Evolutionary conservation across 139 green algal species (phyloP).

Genomic region (Diplosphaera chodatii): DNA sequence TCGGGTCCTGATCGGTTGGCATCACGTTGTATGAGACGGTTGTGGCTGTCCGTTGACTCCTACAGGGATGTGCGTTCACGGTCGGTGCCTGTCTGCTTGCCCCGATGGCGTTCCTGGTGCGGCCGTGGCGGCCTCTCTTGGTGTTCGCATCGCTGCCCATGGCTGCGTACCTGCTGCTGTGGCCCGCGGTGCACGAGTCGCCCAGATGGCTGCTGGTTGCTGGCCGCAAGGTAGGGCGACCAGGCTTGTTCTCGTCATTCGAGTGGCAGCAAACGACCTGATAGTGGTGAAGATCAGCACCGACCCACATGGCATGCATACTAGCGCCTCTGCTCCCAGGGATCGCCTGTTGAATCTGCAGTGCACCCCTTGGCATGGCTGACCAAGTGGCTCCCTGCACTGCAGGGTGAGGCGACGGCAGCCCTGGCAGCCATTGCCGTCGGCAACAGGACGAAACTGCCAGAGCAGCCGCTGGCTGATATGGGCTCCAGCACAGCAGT

Average conservation of each 20-base stretch:
- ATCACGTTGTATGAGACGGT: no score
- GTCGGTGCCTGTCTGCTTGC: background rate
- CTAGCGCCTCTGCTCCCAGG: no score
- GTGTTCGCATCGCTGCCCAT: constrained; percentile 25
- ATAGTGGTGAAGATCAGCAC: no score
- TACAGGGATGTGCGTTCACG: background rate
- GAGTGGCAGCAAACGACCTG: no score
- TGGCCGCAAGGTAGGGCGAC: constrained; percentile 26
- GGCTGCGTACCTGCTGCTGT: constrained; percentile 24
- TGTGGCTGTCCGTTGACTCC: no score
- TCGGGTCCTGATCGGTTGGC: no score
- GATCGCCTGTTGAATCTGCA: no score
- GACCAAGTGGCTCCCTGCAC: no score
- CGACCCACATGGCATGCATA: no score
- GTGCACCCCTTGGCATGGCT: no score
- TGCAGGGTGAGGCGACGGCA: constrained; percentile 46
- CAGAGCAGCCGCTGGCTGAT: constrained; percentile 38
- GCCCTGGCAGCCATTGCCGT: constrained; percentile 39
- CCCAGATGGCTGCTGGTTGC: constrained; percentile 50
- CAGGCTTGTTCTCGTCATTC: no score
- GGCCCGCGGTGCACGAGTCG: constrained; percentile 39
- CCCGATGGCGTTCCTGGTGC: constrained; percentile 3
- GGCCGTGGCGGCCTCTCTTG: constrained; percentile 30
- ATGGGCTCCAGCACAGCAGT: constrained; percentile 6
- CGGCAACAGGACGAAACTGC: constrained; percentile 43